These are phyloP conservation scores for Sordariomycetes sp. DNA, from an alignment of 2,329 filamentous ascomycete genomes.

Conservation along the genomic window DNA sequence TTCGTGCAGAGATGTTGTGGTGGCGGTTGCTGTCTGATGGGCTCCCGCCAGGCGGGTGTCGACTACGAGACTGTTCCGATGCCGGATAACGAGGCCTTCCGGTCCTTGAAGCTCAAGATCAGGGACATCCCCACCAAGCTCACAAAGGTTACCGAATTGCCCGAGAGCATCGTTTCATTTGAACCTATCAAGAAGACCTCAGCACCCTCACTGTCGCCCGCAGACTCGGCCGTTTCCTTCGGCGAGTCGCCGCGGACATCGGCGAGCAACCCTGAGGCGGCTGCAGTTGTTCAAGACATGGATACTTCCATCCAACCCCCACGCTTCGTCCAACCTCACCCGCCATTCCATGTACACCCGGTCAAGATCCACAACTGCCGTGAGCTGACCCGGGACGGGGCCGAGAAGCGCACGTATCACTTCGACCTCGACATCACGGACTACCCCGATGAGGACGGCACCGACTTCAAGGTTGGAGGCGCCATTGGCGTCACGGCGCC, in stretches of 20 bases:
- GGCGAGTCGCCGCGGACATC: slow-evolving; percentile 11
- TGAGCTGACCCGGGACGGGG: slow-evolving; percentile 78
- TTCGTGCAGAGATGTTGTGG: slow-evolving; percentile 56
- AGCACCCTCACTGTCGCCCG: slow-evolving; percentile 1
- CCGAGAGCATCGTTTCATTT: slow-evolving; percentile 66
- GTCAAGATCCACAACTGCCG: slow-evolving; percentile 79
- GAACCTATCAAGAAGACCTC: slow-evolving; percentile 39
- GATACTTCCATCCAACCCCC: slow-evolving; percentile 66
- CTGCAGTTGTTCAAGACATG: slow-evolving; percentile 25
- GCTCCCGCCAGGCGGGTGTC: slow-evolving; percentile 32
- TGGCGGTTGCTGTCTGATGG: slow-evolving; percentile 52
- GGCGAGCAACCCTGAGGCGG: slow-evolving; percentile 16
- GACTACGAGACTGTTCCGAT: slow-evolving; percentile 43
- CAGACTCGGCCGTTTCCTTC: slow-evolving; percentile 38
- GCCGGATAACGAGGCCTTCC: slow-evolving; percentile 80
- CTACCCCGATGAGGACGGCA: slow-evolving; percentile 74
- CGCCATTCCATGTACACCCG: slow-evolving; percentile 83
- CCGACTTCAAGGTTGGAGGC: slow-evolving; percentile 94
- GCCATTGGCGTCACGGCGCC: slow-evolving; percentile 90
- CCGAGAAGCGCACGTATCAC: slow-evolving; percentile 95
- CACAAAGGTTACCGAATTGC: slow-evolving; percentile 62
- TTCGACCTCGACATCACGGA: slow-evolving; percentile 96
- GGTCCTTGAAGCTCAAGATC: slow-evolving; percentile 68
- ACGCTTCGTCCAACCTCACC: slow-evolving; percentile 85
- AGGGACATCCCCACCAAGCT: slow-evolving; percentile 65